A percentile compares a stretch with the other conserved stretches of the same genome.
phyloP scores from a whole-genome alignment of 768 basidiomycete genomes.

The Mycena rosella region DNA sequence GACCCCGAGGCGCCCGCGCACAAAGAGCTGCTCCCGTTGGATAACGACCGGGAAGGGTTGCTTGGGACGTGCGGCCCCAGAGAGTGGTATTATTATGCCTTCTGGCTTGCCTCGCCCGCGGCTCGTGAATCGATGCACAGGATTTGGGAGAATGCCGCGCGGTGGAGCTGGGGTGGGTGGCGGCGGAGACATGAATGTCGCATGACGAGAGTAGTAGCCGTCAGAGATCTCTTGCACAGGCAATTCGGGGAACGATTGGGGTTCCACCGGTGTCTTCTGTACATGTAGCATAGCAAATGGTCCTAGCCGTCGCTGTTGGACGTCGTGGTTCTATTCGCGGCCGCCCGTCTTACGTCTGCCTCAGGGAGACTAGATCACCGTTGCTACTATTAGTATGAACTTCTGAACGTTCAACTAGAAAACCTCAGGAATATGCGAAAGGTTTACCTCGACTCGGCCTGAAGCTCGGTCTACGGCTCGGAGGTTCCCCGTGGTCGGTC shows the following conservation, averaged over 20 bases:
- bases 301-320: no score
- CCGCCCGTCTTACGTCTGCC: no score
- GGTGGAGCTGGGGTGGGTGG: slow-evolving; percentile 48
- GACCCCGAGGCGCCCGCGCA: slow-evolving; percentile 42
- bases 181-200: slow-evolving; percentile 42
- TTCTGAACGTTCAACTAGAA: no score
- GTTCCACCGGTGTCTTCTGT: slow-evolving; percentile 10
- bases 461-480: no score
- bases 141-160: slow-evolving; percentile 32
- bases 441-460: no score
- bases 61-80: slow-evolving; percentile 54
- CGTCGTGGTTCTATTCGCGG: no score
- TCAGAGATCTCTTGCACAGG: slow-evolving; percentile 40
- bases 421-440: no score
- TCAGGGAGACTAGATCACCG: no score
- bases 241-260: slow-evolving; percentile 28
- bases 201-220: slow-evolving; percentile 41
- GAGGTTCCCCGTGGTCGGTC: no score
- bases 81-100: slow-evolving; percentile 58
- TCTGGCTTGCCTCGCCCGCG: slow-evolving; percentile 50
- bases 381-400: no score
- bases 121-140: slow-evolving; percentile 38
- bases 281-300: no score
- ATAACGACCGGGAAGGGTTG: slow-evolving; percentile 34
- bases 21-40: slow-evolving; percentile 28